Evolutionary conservation across 2,329 filamentous ascomycete genomes (phyloP).

Genomic region (Capronia americana): DNA sequence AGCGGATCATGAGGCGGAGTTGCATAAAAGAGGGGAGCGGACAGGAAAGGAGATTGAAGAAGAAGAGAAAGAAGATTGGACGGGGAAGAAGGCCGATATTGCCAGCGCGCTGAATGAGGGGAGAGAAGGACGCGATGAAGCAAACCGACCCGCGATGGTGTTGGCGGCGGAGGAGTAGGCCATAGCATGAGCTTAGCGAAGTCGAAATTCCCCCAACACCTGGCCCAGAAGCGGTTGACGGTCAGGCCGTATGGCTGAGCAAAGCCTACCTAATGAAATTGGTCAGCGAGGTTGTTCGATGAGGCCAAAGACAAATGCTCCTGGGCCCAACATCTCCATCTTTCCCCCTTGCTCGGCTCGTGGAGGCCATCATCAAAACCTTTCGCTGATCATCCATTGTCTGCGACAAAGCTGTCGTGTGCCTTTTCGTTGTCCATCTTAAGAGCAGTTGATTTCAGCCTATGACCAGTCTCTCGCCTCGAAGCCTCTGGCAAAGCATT

Average conservation of each 20-base stretch:
- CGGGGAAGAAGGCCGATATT: slow-evolving; percentile 38
- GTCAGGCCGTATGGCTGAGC: background rate
- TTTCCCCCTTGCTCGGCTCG: background rate
- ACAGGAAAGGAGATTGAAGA: slow-evolving; percentile 35
- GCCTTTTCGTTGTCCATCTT: background rate
- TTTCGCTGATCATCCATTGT: background rate
- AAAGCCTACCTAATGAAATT: background rate
- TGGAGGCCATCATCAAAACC: background rate
- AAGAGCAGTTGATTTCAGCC: background rate
- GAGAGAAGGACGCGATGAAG: slow-evolving; percentile 23
- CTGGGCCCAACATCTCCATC: background rate
- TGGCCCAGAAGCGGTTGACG: background rate
- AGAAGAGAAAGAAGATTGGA: slow-evolving; percentile 38
- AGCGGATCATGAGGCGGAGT: slow-evolving; percentile 34
- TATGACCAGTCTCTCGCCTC: background rate
- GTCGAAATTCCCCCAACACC: background rate
- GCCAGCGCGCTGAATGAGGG: slow-evolving; percentile 35
- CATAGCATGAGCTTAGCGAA: background rate
- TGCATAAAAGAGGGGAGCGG: slow-evolving; percentile 36
- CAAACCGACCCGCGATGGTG: slow-evolving; percentile 34
- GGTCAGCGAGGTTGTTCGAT: background rate
- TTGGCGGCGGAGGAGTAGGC: slow-evolving; percentile 39
- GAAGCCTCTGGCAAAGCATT: background rate
- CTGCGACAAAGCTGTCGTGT: background rate
- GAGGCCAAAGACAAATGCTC: background rate